These are phyloP conservation scores for Syzygium syzygioides DNA, from an alignment of 441 rosid genomes.

Conservation along the genomic window DNA sequence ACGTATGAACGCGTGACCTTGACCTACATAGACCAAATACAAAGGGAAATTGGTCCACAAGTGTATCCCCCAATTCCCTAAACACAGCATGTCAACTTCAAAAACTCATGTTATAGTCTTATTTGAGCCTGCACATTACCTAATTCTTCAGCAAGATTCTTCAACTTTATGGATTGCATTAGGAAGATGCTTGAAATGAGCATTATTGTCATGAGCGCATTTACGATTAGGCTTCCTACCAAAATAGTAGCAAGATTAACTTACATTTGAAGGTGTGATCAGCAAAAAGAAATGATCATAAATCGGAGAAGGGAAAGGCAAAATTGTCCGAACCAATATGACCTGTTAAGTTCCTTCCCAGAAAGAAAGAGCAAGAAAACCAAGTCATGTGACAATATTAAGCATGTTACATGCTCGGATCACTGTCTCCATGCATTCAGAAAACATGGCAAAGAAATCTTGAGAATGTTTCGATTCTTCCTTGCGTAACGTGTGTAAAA, in stretches of 20 bases:
- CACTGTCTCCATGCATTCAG: neutral
- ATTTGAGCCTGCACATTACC: neutral
- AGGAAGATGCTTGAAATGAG: neutral
- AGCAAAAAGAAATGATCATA: neutral
- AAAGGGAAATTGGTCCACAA: neutral
- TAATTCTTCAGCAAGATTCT: neutral
- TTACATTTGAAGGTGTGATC: neutral
- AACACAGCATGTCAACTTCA: neutral
- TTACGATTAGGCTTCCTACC: neutral
- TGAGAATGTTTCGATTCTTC: neutral
- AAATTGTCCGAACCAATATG: neutral
- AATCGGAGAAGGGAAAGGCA: neutral
- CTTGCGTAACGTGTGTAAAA: neutral
- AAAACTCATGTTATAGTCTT: neutral
- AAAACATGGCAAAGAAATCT: neutral
- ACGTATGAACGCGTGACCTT: neutral
- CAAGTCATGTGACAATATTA: neutral
- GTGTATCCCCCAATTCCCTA: neutral
- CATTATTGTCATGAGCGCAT: neutral
- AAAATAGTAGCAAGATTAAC: neutral
- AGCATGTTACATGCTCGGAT: neutral
- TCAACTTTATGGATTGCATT: neutral
- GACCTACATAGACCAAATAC: neutral
- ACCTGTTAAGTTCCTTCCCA: neutral
- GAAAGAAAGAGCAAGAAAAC: neutral